Evolutionary conservation across 2,329 filamentous ascomycete genomes (phyloP).

Genomic region (Cadophora sp.): DNA sequence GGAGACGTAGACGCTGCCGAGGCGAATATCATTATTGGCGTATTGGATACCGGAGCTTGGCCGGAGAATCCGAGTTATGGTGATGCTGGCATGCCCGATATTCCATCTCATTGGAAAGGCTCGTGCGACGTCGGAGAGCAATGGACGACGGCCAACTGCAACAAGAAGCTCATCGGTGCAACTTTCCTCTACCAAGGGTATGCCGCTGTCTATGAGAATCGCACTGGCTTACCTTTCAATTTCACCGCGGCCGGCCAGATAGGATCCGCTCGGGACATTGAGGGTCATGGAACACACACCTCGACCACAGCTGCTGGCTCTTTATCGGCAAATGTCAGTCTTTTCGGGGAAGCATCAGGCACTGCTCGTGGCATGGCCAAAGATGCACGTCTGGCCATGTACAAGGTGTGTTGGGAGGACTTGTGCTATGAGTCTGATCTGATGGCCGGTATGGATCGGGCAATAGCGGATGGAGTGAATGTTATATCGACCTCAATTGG

Average conservation of each 20-base stretch:
- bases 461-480: not conserved
- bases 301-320: not conserved
- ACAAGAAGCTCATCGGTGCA: conserved; percentile 6
- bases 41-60: not conserved
- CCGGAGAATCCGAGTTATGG: not conserved
- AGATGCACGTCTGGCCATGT: not conserved
- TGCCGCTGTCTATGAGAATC: not conserved
- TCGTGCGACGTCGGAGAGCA: not conserved
- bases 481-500: not conserved
- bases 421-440: not conserved
- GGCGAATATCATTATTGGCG: not conserved
- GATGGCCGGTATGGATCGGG: not conserved
- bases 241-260: not conserved
- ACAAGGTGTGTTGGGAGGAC: not conserved
- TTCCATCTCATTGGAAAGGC: not conserved
- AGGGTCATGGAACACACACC: not conserved
- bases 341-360: not conserved
- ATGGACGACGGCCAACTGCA: conserved; percentile 2
- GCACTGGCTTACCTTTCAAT: not conserved
- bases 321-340: not conserved
- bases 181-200: not conserved
- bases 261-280: not conserved
- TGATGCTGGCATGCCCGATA: not conserved
- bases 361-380: not conserved
- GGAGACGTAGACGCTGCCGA: not conserved